A percentile compares a stretch with the other conserved stretches of the same genome.
phyloP scores from a whole-genome alignment of 768 basidiomycete genomes.

The Lepiota brunneoincarnata region DNA sequence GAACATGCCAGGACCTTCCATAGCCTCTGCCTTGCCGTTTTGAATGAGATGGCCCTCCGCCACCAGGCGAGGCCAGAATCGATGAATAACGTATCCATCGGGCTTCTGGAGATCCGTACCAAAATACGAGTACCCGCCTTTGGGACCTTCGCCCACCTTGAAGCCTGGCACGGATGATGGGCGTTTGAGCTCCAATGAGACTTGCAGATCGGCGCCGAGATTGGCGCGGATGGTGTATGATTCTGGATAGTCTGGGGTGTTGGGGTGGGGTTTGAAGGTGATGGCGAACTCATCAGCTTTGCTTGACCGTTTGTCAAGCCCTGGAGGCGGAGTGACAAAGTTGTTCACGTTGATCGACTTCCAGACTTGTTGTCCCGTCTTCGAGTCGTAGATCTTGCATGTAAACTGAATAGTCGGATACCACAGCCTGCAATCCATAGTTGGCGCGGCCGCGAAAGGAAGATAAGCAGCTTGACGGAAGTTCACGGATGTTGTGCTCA shows the following conservation, averaged over 20 bases:
- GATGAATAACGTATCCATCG: constrained; percentile 86
- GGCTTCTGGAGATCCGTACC: constrained; percentile 65
- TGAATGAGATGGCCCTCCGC: constrained; percentile 66
- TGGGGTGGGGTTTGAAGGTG: constrained; percentile 55
- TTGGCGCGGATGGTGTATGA: constrained; percentile 78
- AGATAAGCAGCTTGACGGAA: too few relatives aligned
- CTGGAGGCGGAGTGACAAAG: constrained; percentile 72
- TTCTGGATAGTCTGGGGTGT: constrained; percentile 59
- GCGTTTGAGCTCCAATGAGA: constrained; percentile 72
- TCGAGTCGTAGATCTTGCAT: constrained; percentile 83
- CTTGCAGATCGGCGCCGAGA: constrained; percentile 73
- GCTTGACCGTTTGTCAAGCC: constrained; percentile 81
- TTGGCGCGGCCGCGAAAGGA: too few relatives aligned
- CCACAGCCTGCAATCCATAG: constrained; percentile 67
- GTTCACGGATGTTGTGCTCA: constrained; percentile 39
- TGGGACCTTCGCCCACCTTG: constrained; percentile 86
- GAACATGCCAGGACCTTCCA: constrained; percentile 78
- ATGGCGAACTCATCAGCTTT: constrained; percentile 85
- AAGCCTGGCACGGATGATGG: constrained; percentile 76
- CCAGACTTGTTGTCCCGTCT: constrained; percentile 74
- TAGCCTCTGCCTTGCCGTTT: constrained; percentile 55
- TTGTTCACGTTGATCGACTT: constrained; percentile 83
- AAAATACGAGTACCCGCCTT: constrained; percentile 89
- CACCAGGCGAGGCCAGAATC: constrained; percentile 79
- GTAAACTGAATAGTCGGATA: constrained; percentile 94